Evolutionary conservation across 768 basidiomycete species (phyloP), one percentile per base, ranked within the genome.

Genomic region (Agaricus sinodeliciosus): DNA sequence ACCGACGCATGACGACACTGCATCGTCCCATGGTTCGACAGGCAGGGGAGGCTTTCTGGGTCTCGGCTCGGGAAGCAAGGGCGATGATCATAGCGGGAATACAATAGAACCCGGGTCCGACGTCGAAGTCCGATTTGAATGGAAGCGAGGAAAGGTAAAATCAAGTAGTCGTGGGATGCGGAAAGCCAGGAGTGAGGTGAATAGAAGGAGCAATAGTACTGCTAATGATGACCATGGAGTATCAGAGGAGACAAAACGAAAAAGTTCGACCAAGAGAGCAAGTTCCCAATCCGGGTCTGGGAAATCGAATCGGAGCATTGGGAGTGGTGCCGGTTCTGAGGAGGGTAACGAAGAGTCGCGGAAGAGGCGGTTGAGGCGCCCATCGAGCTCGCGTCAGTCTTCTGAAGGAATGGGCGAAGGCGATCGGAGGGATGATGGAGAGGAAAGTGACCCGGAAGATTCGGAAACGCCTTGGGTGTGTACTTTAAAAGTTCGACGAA

Each of bases 381-480:
- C 55, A 5, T 55, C 26, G 34, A 49, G 52, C 19, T 26, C 36
- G 12, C 54, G 34, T 12, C 44, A 45, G 0, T 28, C 49, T n/a
- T 6, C n/a, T 5, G 39, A 41, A 1, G 62, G 45, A 48, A 58
- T 55, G 47, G 49, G 44, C n/a, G 56, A 50, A 15, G 49, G 43
- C 25, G 39, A 51, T 55, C 57, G 62, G 8, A 69, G 66, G 12
- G 82, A 84, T 44, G 77, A 79, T 1, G 90, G 76, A 0, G 84
- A 87, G 13, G 92, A 94, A 42, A 92, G 89, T 55, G 95, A 98
- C 58, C 90, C 94, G 0, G 94, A 98, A 64, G 95, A 97, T 62
- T 91, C 90, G 41, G 94, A 98, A 67, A 94, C 92, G 19, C 93
- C 95, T 0, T 98, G 94, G 94, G 83, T 85, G 43, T 97, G 94